phyloP scores from a whole-genome alignment of 352 stramenopile genomes.

The Globisporangium parvum region DNA sequence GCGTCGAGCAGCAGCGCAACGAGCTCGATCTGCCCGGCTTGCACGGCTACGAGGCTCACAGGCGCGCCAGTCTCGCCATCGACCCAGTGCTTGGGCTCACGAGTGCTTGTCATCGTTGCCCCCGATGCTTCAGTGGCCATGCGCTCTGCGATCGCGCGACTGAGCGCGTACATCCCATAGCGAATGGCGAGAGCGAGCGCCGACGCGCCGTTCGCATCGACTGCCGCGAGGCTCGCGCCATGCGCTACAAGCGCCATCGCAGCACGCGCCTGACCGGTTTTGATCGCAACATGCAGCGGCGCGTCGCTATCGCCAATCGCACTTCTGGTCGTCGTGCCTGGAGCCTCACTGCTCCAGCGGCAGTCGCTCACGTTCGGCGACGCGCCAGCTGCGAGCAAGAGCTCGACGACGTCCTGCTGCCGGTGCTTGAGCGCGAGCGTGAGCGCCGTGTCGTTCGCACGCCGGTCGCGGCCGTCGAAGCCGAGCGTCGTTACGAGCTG shows the following conservation, averaged over 20 bases:
- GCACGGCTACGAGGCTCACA: constrained; percentile 38
- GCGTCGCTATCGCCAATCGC: constrained; percentile 25
- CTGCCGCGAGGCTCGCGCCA: constrained; percentile 30
- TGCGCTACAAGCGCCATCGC: constrained; percentile 39
- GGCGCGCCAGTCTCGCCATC: constrained; percentile 42
- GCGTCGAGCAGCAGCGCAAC: constrained; percentile 46
- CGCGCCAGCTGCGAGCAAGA: constrained; percentile 35
- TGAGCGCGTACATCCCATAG: constrained; percentile 53
- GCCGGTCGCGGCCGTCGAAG: constrained; percentile 25
- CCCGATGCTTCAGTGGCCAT: background rate
- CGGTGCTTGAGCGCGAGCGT: constrained; percentile 48
- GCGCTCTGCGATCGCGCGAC: constrained; percentile 14
- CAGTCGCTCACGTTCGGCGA: constrained; percentile 20
- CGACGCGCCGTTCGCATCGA: constrained; percentile 36
- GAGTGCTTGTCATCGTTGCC: background rate
- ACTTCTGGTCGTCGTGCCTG: background rate
- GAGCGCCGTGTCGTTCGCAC: constrained; percentile 48
- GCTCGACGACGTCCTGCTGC: constrained; percentile 43
- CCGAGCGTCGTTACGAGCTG: constrained; percentile 20
- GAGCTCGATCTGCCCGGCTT: constrained; percentile 57
- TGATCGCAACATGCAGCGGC: constrained; percentile 58
- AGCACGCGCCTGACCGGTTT: constrained; percentile 35
- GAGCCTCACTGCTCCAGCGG: constrained; percentile 14
- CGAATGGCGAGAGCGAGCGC: constrained; percentile 46
- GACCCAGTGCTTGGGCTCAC: constrained; percentile 23